Evolutionary conservation across 352 stramenopile species (phyloP).

Genomic region (Phytophthora pinifolia): DNA sequence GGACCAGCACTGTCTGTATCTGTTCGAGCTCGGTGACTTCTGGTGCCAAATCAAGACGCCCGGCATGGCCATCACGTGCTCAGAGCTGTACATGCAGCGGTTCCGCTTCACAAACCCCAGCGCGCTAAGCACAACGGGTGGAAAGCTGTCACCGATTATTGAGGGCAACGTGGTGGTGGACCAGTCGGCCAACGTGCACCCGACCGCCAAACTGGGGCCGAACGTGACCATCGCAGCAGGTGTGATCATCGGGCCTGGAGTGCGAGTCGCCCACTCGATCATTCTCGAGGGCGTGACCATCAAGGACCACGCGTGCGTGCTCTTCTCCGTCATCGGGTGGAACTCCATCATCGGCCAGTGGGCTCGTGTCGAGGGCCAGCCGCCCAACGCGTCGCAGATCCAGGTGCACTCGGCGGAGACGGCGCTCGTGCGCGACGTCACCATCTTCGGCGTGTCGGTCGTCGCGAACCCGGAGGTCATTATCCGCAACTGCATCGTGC

Average conservation of each 20-base stretch:
- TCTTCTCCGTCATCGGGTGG: conserved; percentile 89
- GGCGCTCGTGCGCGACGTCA: conserved; percentile 84
- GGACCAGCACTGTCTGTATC: conserved; percentile 67
- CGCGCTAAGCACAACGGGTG: conserved; percentile 72
- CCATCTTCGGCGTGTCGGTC: conserved; percentile 89
- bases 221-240: conserved; percentile 87
- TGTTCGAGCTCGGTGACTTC: conserved; percentile 87
- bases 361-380: conserved; percentile 82
- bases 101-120: conserved; percentile 90
- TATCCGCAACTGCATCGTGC: conserved; percentile 89
- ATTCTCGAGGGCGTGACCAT: conserved; percentile 88
- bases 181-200: conserved; percentile 73
- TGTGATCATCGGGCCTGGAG: conserved; percentile 79
- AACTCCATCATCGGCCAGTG: conserved; percentile 90
- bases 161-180: conserved; percentile 89
- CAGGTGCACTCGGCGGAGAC: conserved; percentile 69
- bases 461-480: conserved; percentile 86
- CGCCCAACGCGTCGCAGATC: conserved; percentile 76
- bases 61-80: conserved; percentile 89
- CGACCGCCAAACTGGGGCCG: conserved; percentile 83
- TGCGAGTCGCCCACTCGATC: conserved; percentile 85
- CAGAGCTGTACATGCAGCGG: conserved; percentile 90
- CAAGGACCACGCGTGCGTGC: conserved; percentile 86
- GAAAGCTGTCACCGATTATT: conserved; percentile 83
- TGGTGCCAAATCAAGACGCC: conserved; percentile 92